Conservation (phyloP, 805 yeast species). For the Yamadazyma insecticola region DNA sequence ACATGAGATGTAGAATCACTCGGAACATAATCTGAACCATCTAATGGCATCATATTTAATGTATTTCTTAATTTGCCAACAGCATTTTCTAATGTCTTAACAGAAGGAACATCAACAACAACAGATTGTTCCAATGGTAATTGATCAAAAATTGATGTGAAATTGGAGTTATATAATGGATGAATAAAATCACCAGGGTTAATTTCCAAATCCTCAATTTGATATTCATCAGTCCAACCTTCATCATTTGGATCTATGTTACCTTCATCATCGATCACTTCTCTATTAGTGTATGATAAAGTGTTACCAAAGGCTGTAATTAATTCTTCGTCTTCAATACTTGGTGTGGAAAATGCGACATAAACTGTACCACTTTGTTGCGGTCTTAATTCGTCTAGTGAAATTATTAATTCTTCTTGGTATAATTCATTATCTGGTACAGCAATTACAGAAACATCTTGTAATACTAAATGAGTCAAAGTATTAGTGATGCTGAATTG, state of each 20-base stretch:
- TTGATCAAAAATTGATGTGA: conserved; percentile 70
- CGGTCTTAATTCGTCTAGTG: conserved; percentile 70
- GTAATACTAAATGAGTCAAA: conserved; percentile 68
- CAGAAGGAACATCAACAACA: conserved; percentile 59
- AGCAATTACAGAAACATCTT: conserved; percentile 68
- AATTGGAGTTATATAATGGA: conserved; percentile 76
- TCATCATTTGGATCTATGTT: conserved; percentile 62
- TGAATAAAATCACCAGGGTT: conserved; percentile 76
- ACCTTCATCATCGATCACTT: conserved; percentile 61
- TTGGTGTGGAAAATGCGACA: conserved; percentile 66
- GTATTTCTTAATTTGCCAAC: conserved; percentile 48
- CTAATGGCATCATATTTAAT: conserved; percentile 58
- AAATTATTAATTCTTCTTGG: conserved; percentile 67
- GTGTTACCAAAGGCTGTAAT: conserved; percentile 55
- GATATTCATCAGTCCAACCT: conserved; percentile 92
- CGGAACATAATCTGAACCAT: conserved; percentile 63
- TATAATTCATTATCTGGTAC: conserved; percentile 57
- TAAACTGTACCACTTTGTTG: conserved; percentile 69
- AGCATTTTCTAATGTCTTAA: conserved; percentile 29
- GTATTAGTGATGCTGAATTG: conserved; percentile 88
- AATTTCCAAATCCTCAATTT: conserved; percentile 73
- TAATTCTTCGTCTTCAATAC: conserved; percentile 34
- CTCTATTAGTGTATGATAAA: conserved; percentile 72
- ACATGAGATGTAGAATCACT: conserved; percentile 59
- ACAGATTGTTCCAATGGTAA: conserved; percentile 56